A percentile compares a stretch with the other conserved stretches of the same genome.
phyloP scores from a whole-genome alignment of 2,329 filamentous ascomycete genomes.

The Colletotrichum filicis region DNA sequence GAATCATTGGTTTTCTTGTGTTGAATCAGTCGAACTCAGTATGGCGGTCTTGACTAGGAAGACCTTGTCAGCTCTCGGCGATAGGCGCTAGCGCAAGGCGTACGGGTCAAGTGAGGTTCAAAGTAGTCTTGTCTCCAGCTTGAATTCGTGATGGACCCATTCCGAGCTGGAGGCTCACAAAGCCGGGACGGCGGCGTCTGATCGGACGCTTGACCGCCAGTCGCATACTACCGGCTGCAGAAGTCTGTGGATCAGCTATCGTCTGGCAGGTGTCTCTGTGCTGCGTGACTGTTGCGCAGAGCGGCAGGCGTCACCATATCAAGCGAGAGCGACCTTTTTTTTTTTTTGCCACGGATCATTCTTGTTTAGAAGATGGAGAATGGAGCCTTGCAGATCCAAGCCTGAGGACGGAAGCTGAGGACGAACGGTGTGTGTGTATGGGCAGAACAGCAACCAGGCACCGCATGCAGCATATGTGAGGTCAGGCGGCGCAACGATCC shows the following conservation, averaged over 20 bases:
- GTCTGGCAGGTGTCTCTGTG: conserved; percentile 3
- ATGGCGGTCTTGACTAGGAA: background rate
- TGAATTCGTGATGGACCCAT: conserved; percentile 9
- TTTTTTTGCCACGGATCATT: conserved; percentile 19
- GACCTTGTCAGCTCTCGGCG: conserved; percentile 5
- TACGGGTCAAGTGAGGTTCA: background rate
- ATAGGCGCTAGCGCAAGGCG: conserved; percentile 15
- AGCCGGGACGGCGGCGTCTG: conserved; percentile 13
- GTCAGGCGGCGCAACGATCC: conserved; percentile 15
- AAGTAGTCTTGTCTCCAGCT: background rate
- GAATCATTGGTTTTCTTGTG: background rate
- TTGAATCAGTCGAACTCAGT: background rate
- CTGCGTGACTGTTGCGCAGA: background rate
- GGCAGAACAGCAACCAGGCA: conserved; percentile 1
- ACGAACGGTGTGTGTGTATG: conserved; percentile 6
- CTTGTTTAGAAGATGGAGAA: background rate
- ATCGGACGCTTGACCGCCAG: conserved; percentile 9
- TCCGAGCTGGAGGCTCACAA: conserved; percentile 28
- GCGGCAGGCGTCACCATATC: conserved; percentile 1
- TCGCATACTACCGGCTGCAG: background rate
- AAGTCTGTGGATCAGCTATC: background rate
- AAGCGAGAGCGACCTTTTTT: background rate
- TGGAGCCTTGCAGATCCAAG: conserved; percentile 23
- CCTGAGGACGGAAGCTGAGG: background rate
- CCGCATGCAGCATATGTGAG: conserved; percentile 2